phyloP scores from a whole-genome alignment of 345 rosid genomes.

The Dipteronia sinensis region DNA sequence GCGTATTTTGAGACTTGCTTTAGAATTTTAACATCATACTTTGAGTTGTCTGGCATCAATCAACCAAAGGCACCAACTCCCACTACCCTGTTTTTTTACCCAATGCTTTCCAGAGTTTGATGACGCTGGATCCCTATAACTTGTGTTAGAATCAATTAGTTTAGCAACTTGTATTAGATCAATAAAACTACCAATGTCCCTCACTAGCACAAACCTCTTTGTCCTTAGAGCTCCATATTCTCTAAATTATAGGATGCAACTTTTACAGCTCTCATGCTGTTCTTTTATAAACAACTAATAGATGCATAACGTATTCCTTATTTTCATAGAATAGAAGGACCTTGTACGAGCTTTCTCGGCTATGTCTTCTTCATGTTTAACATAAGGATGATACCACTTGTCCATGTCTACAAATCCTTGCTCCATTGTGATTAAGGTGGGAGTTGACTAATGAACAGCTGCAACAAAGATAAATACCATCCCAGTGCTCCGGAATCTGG shows the following conservation, averaged over 20 bases:
- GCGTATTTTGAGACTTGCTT: background rate
- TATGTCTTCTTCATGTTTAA: background rate
- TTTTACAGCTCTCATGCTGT: background rate
- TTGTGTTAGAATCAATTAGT: background rate
- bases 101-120: background rate
- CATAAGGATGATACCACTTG: background rate
- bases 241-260: background rate
- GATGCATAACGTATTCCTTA: background rate
- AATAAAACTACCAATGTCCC: background rate
- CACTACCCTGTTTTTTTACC: background rate
- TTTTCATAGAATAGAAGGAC: background rate
- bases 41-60: slow-evolving; percentile 2
- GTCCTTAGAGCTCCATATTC: background rate
- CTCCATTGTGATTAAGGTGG: background rate
- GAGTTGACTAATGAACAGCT: background rate
- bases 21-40: background rate
- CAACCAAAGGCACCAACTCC: background rate
- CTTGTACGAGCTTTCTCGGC: background rate
- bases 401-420: background rate
- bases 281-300: background rate
- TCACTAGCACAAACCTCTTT: background rate
- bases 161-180: background rate
- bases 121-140: background rate
- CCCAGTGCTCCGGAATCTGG: background rate
- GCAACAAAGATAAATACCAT: background rate